Base-by-base conservation (phyloP, 78 protist genomes). In the Cavenderia fasciculata region DNA sequence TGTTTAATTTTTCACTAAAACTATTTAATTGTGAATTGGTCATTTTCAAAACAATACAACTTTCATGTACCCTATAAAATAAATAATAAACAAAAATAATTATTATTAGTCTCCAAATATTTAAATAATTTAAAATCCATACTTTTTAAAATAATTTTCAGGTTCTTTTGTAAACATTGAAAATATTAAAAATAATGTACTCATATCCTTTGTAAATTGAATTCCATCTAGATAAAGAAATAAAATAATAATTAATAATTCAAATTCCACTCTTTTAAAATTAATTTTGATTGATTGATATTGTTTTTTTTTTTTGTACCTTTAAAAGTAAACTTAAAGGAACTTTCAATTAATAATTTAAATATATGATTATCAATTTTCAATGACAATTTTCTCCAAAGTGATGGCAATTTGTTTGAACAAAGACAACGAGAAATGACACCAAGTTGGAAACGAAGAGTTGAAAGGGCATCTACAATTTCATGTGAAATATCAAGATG, bases 161-260 rank as follows among this genome's bases (percentile, higher is more conserved):
- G 88, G 88, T 8, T 56, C 25, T 36, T 65, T 65, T 14, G 88
- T 40, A 43, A 82, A 68, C 7, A 71, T 34, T 23, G 27, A 25
- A 54, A 82, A 82, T 2, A 82, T 65, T 29, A 82, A 29, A 0
- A 82, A 82, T 40, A 70, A 31, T 2, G 90, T 82, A 8, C 56
- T 82, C 11, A 82, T 69, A 68, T 82, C 90, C 49, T 82, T 82
- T 1, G 69, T 52, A 59, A 82, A 57, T 44, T 68, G 76, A 14
- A 52, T 40, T 7, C 74, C 73, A 68, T 82, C 90, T 36, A 29
- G 38, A 25, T 61, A 44, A 31, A 59, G 33, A 31, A 31, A 31
- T 59, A 33, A 59, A 12, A 16, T 59, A 29, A 31, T 29, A 29
- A 4, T 29, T 31, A 31, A 19, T 59, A 4, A 19, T 19, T 5